phyloP scores from a whole-genome alignment of 768 basidiomycete genomes.

The Russula dissimulans region DNA sequence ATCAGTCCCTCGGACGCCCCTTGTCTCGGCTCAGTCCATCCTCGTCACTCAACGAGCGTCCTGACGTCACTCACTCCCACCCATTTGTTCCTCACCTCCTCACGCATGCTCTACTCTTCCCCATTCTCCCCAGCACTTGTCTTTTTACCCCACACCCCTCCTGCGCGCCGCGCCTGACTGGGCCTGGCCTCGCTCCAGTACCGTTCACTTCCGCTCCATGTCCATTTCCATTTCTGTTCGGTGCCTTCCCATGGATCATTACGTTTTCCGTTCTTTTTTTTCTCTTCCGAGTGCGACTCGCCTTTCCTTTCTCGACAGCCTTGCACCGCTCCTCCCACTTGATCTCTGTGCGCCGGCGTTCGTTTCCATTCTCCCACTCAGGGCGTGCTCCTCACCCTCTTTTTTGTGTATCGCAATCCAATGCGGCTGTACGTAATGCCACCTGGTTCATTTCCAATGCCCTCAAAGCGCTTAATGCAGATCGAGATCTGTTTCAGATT shows the following conservation, averaged over 20 bases:
- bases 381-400: background rate
- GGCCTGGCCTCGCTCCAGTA: conserved; percentile 3
- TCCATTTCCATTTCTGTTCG: conserved; percentile 1
- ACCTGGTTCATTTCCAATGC: background rate
- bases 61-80: conserved; percentile 2
- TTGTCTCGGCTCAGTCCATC: background rate
- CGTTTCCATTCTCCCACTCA: background rate
- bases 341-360: background rate
- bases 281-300: conserved; percentile 4
- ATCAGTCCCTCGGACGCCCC: background rate
- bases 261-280: conserved; percentile 11
- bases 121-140: background rate
- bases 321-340: background rate
- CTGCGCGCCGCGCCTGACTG: background rate
- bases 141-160: background rate
- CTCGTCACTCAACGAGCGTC: too few species aligned
- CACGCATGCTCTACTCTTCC: background rate
- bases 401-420: background rate
- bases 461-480: background rate
- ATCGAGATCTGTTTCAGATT: conserved; percentile 5
- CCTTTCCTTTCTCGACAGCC: conserved; percentile 9
- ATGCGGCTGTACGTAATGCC: background rate
- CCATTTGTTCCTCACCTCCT: too few species aligned
- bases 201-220: conserved; percentile 7
- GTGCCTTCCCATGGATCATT: conserved; percentile 15